A percentile compares a stretch with the other conserved stretches of the same genome.
phyloP scores from a whole-genome alignment of 441 rosid species.

The Erodium texanum region DNA sequence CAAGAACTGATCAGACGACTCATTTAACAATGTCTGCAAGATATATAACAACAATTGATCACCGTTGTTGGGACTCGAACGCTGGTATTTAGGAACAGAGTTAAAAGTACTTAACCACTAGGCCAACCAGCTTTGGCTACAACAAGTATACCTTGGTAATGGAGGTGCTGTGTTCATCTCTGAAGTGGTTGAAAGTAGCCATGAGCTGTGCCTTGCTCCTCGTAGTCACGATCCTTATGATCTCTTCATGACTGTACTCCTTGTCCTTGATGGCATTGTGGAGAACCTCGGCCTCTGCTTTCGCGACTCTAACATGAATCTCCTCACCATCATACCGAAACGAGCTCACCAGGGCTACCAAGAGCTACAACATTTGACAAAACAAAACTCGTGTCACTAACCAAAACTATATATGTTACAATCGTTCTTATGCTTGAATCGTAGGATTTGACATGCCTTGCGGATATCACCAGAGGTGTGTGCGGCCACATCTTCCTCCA shows the following conservation, averaged over 20 bases:
- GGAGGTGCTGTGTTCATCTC: slow-evolving; percentile 39
- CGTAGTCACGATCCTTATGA: slow-evolving; percentile 46
- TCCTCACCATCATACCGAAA: slow-evolving; percentile 51
- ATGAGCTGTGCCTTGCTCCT: slow-evolving; percentile 55
- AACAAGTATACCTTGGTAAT: slow-evolving; percentile 36
- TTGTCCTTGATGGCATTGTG: slow-evolving; percentile 40
- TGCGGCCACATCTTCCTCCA: slow-evolving; percentile 66
- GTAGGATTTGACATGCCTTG: slow-evolving; percentile 27
- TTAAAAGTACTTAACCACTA: too few relatives aligned
- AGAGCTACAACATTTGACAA: slow-evolving; percentile 27
- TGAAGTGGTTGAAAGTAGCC: slow-evolving; percentile 50
- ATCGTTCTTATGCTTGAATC: background rate
- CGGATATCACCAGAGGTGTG: slow-evolving; percentile 45
- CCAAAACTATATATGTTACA: too few relatives aligned
- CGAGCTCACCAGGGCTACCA: slow-evolving; percentile 48
- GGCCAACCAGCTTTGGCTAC: too few relatives aligned
- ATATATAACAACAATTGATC: too few relatives aligned
- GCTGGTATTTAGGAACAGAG: too few relatives aligned
- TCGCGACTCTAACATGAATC: slow-evolving; percentile 30
- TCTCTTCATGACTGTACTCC: slow-evolving; percentile 39
- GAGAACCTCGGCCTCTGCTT: slow-evolving; percentile 46
- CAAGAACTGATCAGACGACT: slow-evolving; percentile 23
- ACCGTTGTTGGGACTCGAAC: too few relatives aligned
- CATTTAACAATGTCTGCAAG: slow-evolving; percentile 27
- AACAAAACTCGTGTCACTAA: too few relatives aligned